These are phyloP conservation scores for Sporothrix protearum DNA, from an alignment of 2,329 filamentous ascomycete genomes.

Conservation along the genomic window DNA sequence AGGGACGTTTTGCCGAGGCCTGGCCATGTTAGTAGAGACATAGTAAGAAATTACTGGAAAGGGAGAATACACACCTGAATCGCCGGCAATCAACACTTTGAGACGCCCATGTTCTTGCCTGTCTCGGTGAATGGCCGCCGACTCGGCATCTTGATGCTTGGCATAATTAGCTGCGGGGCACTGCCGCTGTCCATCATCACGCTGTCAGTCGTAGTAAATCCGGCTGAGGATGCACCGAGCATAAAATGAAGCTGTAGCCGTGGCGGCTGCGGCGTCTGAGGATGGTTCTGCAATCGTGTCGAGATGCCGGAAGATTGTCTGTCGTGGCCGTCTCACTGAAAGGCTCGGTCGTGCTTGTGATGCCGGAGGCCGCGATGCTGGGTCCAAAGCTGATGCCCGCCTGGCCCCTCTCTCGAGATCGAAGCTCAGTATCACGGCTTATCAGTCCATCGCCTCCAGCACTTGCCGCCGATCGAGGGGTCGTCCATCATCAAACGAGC, in stretches of 20 bases:
- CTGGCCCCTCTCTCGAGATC: neutral
- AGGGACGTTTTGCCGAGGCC: slow-evolving; percentile 86
- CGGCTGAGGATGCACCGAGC: slow-evolving; percentile 4
- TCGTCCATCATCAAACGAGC: slow-evolving; percentile 48
- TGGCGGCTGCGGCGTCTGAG: neutral
- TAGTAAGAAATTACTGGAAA: neutral
- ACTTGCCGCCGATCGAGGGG: slow-evolving; percentile 16
- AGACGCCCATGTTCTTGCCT: slow-evolving; percentile 77
- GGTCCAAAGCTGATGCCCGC: neutral
- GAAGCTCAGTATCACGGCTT: slow-evolving; percentile 12
- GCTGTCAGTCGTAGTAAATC: slow-evolving; percentile 15
- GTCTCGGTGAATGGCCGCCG: slow-evolving; percentile 85
- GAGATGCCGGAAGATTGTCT: neutral
- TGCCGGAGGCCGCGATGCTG: neutral
- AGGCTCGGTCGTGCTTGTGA: neutral
- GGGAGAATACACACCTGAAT: slow-evolving; percentile 54
- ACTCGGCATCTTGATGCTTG: slow-evolving; percentile 85
- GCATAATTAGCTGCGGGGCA: slow-evolving; percentile 90
- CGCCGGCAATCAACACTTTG: slow-evolving; percentile 83
- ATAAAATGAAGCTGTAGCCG: neutral
- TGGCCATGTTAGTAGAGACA: slow-evolving; percentile 35
- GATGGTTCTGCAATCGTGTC: neutral
- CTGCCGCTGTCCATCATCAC: slow-evolving; percentile 48
- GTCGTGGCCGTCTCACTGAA: neutral
- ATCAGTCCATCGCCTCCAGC: slow-evolving; percentile 36